phyloP scores from a whole-genome alignment of 192 early-diverging fungal species.

The Linnemannia zychae region DNA sequence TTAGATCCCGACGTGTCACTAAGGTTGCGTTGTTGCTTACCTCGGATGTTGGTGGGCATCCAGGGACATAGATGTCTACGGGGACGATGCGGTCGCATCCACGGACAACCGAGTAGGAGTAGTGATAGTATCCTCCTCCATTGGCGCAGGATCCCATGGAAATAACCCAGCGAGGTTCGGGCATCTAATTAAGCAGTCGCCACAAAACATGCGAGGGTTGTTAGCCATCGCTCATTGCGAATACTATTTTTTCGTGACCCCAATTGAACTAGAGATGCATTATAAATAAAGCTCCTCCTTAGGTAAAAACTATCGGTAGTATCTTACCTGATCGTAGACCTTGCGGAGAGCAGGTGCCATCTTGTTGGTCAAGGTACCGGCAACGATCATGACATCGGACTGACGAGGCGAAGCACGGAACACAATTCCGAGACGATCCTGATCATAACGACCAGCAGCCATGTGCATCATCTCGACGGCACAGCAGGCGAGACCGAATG shows the following conservation, averaged over 20 bases:
- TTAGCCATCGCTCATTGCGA: neutral
- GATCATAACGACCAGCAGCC: conserved; percentile 96
- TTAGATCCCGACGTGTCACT: neutral
- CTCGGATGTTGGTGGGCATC: conserved; percentile 97
- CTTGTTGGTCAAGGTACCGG: conserved; percentile 98
- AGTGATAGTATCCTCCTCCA: conserved; percentile 99
- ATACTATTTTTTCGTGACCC: neutral
- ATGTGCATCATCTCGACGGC: conserved; percentile 99
- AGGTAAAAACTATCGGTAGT: no score
- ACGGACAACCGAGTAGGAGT: conserved; percentile 95
- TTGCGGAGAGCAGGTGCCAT: conserved; percentile 89
- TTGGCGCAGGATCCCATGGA: conserved; percentile 99
- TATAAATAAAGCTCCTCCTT: no score
- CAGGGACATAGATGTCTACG: conserved; percentile 96
- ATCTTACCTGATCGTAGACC: conserved; percentile 76
- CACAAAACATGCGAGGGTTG: neutral
- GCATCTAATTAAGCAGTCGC: conserved; percentile 74
- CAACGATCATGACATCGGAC: conserved; percentile 99
- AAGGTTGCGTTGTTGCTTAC: conserved; percentile 34
- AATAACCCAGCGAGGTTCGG: conserved; percentile 98
- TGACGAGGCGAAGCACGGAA: conserved; percentile 98
- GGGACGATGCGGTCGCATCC: conserved; percentile 97
- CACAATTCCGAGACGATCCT: conserved; percentile 97
- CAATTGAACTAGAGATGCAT: neutral
- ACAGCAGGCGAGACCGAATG: conserved; percentile 86